A percentile compares a stretch with the other conserved stretches of the same genome.
These are phyloP conservation scores for Conringia planisiliqua DNA, from an alignment of 345 rosid species.

Conservation along the genomic window DNA sequence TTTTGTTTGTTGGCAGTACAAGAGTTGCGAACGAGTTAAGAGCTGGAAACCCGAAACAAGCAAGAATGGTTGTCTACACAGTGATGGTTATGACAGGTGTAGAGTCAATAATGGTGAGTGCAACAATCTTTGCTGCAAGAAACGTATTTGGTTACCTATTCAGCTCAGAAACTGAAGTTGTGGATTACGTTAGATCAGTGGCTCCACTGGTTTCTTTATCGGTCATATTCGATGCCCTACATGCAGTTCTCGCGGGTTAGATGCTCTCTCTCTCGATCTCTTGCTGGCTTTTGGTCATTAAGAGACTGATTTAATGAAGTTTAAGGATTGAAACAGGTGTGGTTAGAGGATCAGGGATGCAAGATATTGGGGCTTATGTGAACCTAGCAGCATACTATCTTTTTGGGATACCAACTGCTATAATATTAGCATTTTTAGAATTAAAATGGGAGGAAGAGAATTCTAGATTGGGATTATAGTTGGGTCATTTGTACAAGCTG, in stretches of 20 bases:
- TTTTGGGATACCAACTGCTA: slow-evolving; percentile 31
- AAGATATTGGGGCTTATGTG: slow-evolving; percentile 31
- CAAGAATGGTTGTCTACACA: slow-evolving; percentile 19
- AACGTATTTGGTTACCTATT: slow-evolving; percentile 35
- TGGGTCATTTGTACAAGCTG: slow-evolving; percentile 25
- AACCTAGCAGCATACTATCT: slow-evolving; percentile 34
- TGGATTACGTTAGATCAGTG: slow-evolving; percentile 25
- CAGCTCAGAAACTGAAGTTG: slow-evolving; percentile 35
- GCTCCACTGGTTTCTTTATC: slow-evolving; percentile 26
- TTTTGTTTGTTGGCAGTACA: slow-evolving; percentile 52
- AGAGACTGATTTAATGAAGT: too few species aligned
- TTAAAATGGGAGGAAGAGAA: slow-evolving; percentile 29
- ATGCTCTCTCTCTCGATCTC: neutral
- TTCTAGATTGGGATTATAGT: slow-evolving; percentile 33
- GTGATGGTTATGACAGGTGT: slow-evolving; percentile 21
- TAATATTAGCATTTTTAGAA: slow-evolving; percentile 23
- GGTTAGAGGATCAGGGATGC: slow-evolving; percentile 37
- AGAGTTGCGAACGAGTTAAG: slow-evolving; percentile 51
- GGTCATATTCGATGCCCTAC: slow-evolving; percentile 33
- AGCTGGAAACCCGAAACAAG: slow-evolving; percentile 35
- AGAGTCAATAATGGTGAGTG: slow-evolving; percentile 29
- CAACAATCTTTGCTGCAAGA: slow-evolving; percentile 19
- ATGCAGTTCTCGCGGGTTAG: slow-evolving; percentile 30
- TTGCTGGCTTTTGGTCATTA: too few species aligned
- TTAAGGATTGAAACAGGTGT: neutral